These are phyloP conservation scores for Naganishia kalamii DNA, from an alignment of 768 basidiomycete genomes.

Conservation along the genomic window DNA sequence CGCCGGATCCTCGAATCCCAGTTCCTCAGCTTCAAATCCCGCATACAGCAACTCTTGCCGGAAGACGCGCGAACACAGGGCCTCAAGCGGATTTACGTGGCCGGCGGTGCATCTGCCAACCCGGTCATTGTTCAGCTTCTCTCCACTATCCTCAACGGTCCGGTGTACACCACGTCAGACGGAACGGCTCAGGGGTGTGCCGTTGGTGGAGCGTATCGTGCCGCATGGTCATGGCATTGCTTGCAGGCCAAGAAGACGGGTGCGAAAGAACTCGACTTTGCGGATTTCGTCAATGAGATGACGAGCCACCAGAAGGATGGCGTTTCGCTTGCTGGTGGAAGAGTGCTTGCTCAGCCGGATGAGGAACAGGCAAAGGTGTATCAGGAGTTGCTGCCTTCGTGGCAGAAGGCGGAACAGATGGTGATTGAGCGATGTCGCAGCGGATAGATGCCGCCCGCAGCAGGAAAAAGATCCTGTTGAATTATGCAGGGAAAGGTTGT, in stretches of 20 bases:
- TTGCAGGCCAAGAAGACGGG: background rate
- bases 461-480: too few relatives aligned
- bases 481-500: too few relatives aligned
- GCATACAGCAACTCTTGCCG: constrained; percentile 56
- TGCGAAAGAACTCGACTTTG: constrained; percentile 1
- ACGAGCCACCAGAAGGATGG: background rate
- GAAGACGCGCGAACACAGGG: constrained; percentile 10
- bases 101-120: constrained; percentile 73
- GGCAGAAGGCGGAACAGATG: constrained; percentile 19
- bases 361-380: constrained; percentile 14
- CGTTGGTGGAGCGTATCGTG: constrained; percentile 22
- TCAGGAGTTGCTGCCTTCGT: constrained; percentile 17
- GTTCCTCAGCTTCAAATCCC: constrained; percentile 69
- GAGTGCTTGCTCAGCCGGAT: constrained; percentile 17
- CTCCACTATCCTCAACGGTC: constrained; percentile 72
- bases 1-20: constrained; percentile 79
- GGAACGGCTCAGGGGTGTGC: constrained; percentile 21
- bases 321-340: background rate
- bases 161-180: constrained; percentile 52
- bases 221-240: constrained; percentile 17
- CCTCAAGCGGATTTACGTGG: constrained; percentile 59
- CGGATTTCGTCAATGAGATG: constrained; percentile 7
- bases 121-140: constrained; percentile 64
- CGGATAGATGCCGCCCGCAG: too few relatives aligned
- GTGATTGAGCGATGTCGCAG: constrained; percentile 20